phyloP scores from a whole-genome alignment of 176 grass and related monocot genomes.

The Coix lacrymajobi region DNA sequence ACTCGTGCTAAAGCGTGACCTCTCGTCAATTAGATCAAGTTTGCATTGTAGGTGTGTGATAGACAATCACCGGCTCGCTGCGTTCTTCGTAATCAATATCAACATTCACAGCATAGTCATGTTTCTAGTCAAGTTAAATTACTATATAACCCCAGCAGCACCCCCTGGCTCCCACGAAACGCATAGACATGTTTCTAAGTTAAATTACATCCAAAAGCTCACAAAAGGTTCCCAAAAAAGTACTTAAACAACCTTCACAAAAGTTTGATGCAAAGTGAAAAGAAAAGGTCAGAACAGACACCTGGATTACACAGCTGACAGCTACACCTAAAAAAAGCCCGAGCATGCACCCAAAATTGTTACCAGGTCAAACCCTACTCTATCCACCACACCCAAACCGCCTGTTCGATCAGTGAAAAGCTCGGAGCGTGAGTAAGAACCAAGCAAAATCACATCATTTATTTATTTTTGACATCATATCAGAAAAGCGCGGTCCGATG shows the following conservation, averaged over 20 bases:
- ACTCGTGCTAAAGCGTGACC: too few relatives aligned
- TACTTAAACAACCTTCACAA: neutral
- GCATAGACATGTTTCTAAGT: neutral
- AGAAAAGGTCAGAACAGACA: neutral
- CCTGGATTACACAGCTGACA: neutral
- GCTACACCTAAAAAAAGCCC: neutral
- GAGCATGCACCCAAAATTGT: neutral
- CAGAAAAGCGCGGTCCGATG: neutral
- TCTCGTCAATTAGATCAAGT: too few relatives aligned
- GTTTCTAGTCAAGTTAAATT: too few relatives aligned
- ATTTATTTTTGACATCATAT: conserved; percentile 2
- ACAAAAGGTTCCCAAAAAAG: neutral
- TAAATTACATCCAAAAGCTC: neutral
- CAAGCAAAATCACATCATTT: neutral
- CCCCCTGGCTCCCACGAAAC: too few relatives aligned
- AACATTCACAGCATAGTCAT: too few relatives aligned
- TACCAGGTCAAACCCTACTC: neutral
- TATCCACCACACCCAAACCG: neutral
- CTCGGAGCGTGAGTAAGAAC: neutral
- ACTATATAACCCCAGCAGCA: too few relatives aligned
- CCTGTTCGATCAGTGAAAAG: neutral
- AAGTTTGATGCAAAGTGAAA: neutral
- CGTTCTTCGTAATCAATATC: too few relatives aligned
- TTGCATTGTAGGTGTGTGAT: too few relatives aligned
- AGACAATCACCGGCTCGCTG: too few relatives aligned